A percentile compares a stretch with the other conserved stretches of the same genome.
Evolutionary conservation across 2,329 filamentous ascomycete genomes (phyloP).

Genomic region (Gnomoniopsis smithogilvyi): DNA sequence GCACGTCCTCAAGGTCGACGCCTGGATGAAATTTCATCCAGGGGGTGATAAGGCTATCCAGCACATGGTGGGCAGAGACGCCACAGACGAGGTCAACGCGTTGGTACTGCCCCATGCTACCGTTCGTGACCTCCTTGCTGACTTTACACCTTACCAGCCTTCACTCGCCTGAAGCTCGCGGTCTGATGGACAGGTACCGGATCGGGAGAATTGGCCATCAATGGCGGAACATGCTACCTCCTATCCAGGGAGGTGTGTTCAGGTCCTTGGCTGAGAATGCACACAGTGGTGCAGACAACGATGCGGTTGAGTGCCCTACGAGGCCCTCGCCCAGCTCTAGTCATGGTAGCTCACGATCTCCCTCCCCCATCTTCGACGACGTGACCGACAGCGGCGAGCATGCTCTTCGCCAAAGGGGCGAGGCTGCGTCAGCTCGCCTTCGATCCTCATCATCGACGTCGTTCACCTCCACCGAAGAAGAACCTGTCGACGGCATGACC

Average conservation of each 20-base stretch:
- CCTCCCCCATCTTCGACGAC: conserved; percentile 56
- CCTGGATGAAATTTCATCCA: conserved; percentile 86
- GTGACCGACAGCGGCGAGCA: background rate
- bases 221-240: conserved; percentile 87
- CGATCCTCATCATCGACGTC: conserved; percentile 57
- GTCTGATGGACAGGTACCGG: conserved; percentile 76
- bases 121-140: background rate
- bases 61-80: conserved; percentile 93
- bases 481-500: conserved; percentile 49
- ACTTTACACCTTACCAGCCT: conserved; percentile 49
- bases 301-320: conserved; percentile 20
- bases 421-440: conserved; percentile 21
- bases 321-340: conserved; percentile 19
- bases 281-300: conserved; percentile 25
- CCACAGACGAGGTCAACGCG: conserved; percentile 91
- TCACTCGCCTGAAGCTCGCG: conserved; percentile 74
- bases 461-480: conserved; percentile 48
- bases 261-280: conserved; percentile 41
- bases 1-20: conserved; percentile 80
- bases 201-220: conserved; percentile 77
- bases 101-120: conserved; percentile 43
- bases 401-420: conserved; percentile 30
- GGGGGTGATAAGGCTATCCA: conserved; percentile 87
- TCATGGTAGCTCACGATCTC: conserved; percentile 29
- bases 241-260: conserved; percentile 86